Evolutionary conservation across 495 filamentous ascomycete genomes (phyloP).

Genomic region (Gamarada debralockiae): DNA sequence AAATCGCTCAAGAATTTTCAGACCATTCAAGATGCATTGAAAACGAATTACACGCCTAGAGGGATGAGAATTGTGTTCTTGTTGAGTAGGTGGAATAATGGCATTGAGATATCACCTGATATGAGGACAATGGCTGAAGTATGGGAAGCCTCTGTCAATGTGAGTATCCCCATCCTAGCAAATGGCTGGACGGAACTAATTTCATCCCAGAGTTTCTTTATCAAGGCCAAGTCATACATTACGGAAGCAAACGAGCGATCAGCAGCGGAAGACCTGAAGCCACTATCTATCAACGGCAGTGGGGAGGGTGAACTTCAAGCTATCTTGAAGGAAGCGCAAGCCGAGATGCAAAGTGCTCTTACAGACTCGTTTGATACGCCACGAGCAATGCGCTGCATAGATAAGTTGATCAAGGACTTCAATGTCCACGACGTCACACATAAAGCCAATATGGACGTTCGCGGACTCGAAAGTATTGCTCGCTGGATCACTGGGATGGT

Average conservation of each 20-base stretch:
- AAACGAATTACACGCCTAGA: constrained; percentile 71
- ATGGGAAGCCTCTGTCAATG: constrained; percentile 79
- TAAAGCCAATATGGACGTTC: constrained; percentile 43
- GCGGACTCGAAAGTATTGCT: constrained; percentile 56
- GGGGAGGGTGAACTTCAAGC: constrained; percentile 27
- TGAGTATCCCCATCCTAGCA: constrained; percentile 26
- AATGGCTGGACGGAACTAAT: constrained; percentile 14
- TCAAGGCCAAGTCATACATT: constrained; percentile 63
- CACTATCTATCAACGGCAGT: constrained; percentile 8
- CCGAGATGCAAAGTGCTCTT: constrained; percentile 60
- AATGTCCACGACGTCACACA: constrained; percentile 64
- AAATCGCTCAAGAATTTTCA: constrained; percentile 96
- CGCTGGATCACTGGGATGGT: constrained; percentile 82
- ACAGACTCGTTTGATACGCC: constrained; percentile 90
- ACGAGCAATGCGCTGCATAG: constrained; percentile 67
- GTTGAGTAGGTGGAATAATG: constrained; percentile 83
- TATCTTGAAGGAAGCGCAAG: constrained; percentile 59
- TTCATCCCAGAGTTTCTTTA: constrained; percentile 74
- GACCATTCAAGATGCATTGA: constrained; percentile 84
- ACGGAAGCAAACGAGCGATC: constrained; percentile 36
- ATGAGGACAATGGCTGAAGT: constrained; percentile 65
- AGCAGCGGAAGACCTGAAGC: neutral
- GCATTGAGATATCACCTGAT: constrained; percentile 85
- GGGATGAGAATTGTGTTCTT: constrained; percentile 84
- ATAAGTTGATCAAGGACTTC: constrained; percentile 66